Evolutionary conservation across 2,329 filamentous ascomycete genomes (phyloP), one percentile per base, ranked within the genome.

Genomic region (Chalara sp.): DNA sequence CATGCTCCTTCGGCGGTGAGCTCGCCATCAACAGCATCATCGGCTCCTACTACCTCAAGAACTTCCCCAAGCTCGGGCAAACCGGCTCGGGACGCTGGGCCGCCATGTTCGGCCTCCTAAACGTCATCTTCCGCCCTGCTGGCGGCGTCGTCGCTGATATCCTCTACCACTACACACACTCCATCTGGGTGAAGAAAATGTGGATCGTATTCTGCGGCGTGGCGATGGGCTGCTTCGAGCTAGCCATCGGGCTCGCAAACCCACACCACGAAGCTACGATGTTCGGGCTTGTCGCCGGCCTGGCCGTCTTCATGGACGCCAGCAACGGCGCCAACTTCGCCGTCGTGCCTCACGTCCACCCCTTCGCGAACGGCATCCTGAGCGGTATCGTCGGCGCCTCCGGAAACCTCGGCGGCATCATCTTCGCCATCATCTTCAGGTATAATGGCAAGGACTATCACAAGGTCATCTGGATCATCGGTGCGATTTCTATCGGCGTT

Each of bases 281-380:
- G 76, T 83, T 93, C 50, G 88, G 87, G 1, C 80, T 96, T 5
- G 72, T 95, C 6, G 83, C 84, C 1, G 78, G 88, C 7, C 78
- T 90, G 71, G 88, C 87, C 1, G 76, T 95, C 65, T 95, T 95
- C 72, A 70, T 90, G 42, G 89, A 95, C 66, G 88, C 86, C 2
- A 84, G 83, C 41, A 96, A 96, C 64, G 91, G 91, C 0, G 83
- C 88, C 40, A 93, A 88, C 70, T 96, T 93, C 68, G 81, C 88
- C 0, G 76, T 96, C 5, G 85, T 96, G 29, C 89, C 90, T 4
- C 91, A 96, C 64, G 85, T 95, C 1, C 86, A 91, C 49, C 67
- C 88, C 1, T 78, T 77, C 54, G 87, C 89, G 53, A 96, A 95
- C 67, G 90, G 89, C 67, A 71, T 61, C 30, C 77, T 96, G 6